Evolutionary conservation across 192 early-diverging fungal species (phyloP).

Genomic region (Glomus cerebriforme): DNA sequence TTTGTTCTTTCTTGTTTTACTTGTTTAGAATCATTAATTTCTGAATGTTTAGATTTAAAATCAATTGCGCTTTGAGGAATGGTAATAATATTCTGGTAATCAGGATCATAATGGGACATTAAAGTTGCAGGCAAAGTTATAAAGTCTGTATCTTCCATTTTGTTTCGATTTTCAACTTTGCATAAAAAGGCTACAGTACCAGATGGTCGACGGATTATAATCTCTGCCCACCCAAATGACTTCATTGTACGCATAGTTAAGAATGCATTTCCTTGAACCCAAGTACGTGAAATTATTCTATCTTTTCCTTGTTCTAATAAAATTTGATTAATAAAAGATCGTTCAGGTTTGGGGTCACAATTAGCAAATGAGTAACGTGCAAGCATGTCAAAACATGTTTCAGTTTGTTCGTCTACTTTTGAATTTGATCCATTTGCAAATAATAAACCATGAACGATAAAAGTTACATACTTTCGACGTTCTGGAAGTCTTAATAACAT

Average conservation of each 20-base stretch:
- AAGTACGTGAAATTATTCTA: conserved; percentile 63
- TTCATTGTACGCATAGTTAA: conserved; percentile 74
- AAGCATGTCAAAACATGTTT: conserved; percentile 94
- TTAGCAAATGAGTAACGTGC: conserved; percentile 81
- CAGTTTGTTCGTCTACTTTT: conserved; percentile 79
- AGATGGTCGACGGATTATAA: conserved; percentile 79
- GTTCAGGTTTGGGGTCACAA: conserved; percentile 61
- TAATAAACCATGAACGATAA: conserved; percentile 75
- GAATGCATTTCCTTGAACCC: conserved; percentile 86
- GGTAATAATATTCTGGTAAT: conserved; percentile 35
- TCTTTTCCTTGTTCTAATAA: conserved; percentile 50
- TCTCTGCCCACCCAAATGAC: conserved; percentile 74
- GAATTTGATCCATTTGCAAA: conserved; percentile 58
- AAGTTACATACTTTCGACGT: conserved; percentile 76
- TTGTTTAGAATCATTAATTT: not conserved
- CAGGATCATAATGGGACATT: conserved; percentile 52
- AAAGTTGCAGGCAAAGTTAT: conserved; percentile 53
- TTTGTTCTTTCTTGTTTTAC: not conserved
- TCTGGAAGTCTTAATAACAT: conserved; percentile 74
- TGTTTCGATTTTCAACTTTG: conserved; percentile 67
- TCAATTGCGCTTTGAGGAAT: not conserved
- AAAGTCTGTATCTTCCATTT: conserved; percentile 50
- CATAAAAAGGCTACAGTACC: conserved; percentile 71
- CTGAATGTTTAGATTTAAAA: not conserved
- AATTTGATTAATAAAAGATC: conserved; percentile 54